Percentiles rank a stretch among this genome's conserved stretches.
phyloP scores from a whole-genome alignment of 345 rosid genomes.

The Syzygium jambos region DNA sequence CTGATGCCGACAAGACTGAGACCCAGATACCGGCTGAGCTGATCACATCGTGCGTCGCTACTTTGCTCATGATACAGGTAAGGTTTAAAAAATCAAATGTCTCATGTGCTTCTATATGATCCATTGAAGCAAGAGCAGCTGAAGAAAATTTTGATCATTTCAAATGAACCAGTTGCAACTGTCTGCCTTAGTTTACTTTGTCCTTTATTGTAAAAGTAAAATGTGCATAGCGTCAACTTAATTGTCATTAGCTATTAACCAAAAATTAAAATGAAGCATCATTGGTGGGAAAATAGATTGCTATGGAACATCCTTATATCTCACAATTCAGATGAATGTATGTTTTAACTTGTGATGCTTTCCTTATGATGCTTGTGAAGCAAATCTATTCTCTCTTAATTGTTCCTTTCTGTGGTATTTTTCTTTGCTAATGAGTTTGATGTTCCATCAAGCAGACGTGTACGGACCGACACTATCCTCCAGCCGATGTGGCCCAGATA shows the following conservation, averaged over 20 bases:
- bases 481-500: constrained; percentile 89
- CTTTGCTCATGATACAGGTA: constrained; percentile 88
- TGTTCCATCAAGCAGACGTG: constrained; percentile 50
- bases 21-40: constrained; percentile 64
- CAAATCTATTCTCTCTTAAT: background rate
- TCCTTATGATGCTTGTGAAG: background rate
- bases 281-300: background rate
- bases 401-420: background rate
- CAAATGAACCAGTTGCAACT: background rate
- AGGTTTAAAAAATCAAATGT: background rate
- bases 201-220: background rate
- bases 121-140: background rate
- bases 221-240: background rate
- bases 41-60: constrained; percentile 76
- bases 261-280: background rate
- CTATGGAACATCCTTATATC: background rate
- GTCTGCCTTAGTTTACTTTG: background rate
- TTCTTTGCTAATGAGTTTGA: background rate
- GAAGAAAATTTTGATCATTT: background rate
- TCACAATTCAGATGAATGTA: background rate
- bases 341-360: background rate
- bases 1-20: constrained; percentile 29
- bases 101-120: background rate
- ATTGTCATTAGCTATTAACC: background rate
- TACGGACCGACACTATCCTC: constrained; percentile 80